phyloP scores from a whole-genome alignment of 2,329 filamentous ascomycete genomes.

The Kalaharituber pfeilii region DNA sequence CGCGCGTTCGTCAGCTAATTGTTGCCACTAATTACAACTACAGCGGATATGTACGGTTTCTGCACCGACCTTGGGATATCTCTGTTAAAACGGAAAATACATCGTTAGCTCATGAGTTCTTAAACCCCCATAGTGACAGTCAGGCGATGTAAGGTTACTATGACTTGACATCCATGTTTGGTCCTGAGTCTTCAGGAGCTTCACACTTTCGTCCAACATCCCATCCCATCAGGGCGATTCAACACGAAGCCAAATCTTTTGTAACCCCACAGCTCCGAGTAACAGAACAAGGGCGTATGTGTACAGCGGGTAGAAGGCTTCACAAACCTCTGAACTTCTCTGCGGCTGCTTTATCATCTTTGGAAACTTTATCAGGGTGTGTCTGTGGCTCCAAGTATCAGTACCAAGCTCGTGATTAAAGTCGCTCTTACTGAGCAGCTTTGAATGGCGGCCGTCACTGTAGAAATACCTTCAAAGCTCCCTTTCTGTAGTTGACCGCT shows the following conservation, averaged over 20 bases:
- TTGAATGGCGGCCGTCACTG: too few species aligned
- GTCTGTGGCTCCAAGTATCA: slow-evolving; percentile 33
- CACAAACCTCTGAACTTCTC: slow-evolving; percentile 76
- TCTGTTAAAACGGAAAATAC: not conserved
- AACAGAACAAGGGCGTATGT: too few species aligned
- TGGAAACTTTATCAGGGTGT: slow-evolving; percentile 89
- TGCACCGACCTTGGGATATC: slow-evolving; percentile 1
- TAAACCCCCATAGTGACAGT: too few species aligned
- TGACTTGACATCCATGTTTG: too few species aligned
- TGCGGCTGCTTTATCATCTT: slow-evolving; percentile 62
- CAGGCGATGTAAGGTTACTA: too few species aligned
- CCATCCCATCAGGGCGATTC: not conserved
- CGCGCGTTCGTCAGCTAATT: too few species aligned
- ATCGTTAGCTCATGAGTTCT: not conserved
- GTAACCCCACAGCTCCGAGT: too few species aligned
- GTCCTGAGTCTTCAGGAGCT: too few species aligned
- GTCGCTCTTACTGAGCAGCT: too few species aligned
- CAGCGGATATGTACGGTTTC: too few species aligned
- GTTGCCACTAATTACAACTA: too few species aligned
- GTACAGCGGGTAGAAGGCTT: not conserved
- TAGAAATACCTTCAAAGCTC: slow-evolving; percentile 20
- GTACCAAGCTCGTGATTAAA: too few species aligned
- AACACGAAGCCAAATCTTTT: not conserved
- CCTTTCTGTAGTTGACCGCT: slow-evolving; percentile 18
- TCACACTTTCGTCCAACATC: not conserved